A percentile compares a stretch with the other conserved stretches of the same genome.
Conservation (phyloP, 2,329 filamentous ascomycete genomes). For the Arthrobotrys conoides region DNA sequence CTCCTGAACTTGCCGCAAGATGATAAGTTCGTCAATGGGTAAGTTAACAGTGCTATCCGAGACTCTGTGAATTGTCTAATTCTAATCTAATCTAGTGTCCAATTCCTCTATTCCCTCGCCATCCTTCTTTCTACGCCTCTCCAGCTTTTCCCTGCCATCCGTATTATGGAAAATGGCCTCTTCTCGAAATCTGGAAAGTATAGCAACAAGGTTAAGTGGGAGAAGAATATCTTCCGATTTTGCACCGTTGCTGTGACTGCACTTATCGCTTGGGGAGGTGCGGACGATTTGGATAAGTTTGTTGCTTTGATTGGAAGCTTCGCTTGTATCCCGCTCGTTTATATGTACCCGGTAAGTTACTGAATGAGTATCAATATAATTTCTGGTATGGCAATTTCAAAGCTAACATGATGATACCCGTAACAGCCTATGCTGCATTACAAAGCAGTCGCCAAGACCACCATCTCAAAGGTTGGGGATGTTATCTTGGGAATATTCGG, state of each 20-base stretch:
- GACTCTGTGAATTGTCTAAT: neutral
- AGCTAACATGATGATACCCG: neutral
- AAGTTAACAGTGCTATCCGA: slow-evolving; percentile 10
- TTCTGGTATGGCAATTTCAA: slow-evolving; percentile 27
- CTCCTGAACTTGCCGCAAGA: slow-evolving; percentile 97
- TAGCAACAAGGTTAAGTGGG: slow-evolving; percentile 99
- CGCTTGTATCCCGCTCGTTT: slow-evolving; percentile 95
- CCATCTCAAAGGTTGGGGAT: slow-evolving; percentile 79
- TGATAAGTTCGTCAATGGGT: slow-evolving; percentile 89
- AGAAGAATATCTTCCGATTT: slow-evolving; percentile 98
- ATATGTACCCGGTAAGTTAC: slow-evolving; percentile 91
- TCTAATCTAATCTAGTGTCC: slow-evolving; percentile 71
- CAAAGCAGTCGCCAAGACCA: slow-evolving; percentile 75
- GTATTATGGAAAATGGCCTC: slow-evolving; percentile 93
- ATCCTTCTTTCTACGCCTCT: slow-evolving; percentile 94
- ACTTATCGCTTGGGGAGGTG: slow-evolving; percentile 89
- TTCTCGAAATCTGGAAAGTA: slow-evolving; percentile 83
- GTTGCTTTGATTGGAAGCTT: slow-evolving; percentile 96
- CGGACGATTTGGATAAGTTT: slow-evolving; percentile 95
- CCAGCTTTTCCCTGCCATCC: slow-evolving; percentile 97
- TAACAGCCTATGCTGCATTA: slow-evolving; percentile 84
- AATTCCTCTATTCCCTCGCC: slow-evolving; percentile 97
- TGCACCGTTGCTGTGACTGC: slow-evolving; percentile 90
- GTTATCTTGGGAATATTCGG: slow-evolving; percentile 85
- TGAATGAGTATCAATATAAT: neutral